Evolutionary conservation across 331 rosid genomes (phyloP).

Genomic region (Acacia pycnantha): DNA sequence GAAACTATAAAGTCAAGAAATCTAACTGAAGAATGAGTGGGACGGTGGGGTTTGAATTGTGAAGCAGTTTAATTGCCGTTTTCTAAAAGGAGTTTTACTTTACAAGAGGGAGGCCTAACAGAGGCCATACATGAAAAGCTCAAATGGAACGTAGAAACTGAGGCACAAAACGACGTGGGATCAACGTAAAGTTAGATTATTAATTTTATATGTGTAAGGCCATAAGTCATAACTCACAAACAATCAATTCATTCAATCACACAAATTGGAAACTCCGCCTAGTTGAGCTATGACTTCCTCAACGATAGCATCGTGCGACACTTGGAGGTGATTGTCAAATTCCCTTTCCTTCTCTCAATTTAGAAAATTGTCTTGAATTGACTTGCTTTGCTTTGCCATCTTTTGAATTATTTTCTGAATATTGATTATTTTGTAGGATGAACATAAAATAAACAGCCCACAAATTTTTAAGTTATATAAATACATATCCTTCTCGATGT

Average conservation of each 20-base stretch:
- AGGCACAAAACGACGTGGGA: not conserved
- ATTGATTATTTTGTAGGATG: not conserved
- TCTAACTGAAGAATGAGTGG: slow-evolving; percentile 6
- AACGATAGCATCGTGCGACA: slow-evolving; percentile 6
- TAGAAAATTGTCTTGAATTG: not conserved
- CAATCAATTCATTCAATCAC: not conserved
- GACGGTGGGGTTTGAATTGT: slow-evolving; percentile 28
- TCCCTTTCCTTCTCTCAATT: not conserved
- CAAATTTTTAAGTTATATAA: not conserved
- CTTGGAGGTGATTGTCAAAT: slow-evolving; percentile 8
- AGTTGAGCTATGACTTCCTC: not conserved
- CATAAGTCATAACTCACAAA: not conserved
- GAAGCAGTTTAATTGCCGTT: not conserved
- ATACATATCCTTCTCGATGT: no score
- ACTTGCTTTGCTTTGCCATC: not conserved
- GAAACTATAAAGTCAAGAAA: slow-evolving; percentile 36
- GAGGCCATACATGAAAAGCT: not conserved
- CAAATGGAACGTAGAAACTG: not conserved
- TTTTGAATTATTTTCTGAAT: not conserved
- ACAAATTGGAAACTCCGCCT: slow-evolving; percentile 34
- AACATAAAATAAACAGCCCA: not conserved
- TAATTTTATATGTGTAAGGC: not conserved
- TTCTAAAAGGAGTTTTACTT: not conserved
- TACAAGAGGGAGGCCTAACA: not conserved
- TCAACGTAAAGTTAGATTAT: no score